These are phyloP conservation scores for Phialemonium atrogriseum DNA, from an alignment of 2,329 filamentous ascomycete genomes.

Conservation along the genomic window DNA sequence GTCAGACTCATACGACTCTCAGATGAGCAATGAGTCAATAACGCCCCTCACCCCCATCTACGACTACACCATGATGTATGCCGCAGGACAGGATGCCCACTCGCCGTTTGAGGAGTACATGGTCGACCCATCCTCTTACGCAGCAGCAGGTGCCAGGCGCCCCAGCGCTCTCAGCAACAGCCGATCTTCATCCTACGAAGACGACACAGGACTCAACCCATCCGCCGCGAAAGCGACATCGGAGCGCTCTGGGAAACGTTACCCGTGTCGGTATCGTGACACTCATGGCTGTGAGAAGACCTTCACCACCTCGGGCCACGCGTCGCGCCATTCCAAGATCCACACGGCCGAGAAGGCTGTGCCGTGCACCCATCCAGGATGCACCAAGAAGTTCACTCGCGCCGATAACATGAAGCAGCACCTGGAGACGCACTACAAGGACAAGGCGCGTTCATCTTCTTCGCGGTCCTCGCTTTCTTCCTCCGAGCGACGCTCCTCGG, in stretches of 20 bases:
- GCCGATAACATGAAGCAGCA: conserved; percentile 88
- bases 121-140: conserved; percentile 19
- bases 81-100: conserved; percentile 8
- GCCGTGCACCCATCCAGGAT: conserved; percentile 57
- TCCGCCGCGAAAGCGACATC: conserved; percentile 9
- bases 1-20: conserved; percentile 54
- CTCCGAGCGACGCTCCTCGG: conserved; percentile 16
- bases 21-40: conserved; percentile 43
- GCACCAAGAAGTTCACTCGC: conserved; percentile 72
- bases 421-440: conserved; percentile 65
- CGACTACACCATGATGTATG: conserved; percentile 12
- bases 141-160: conserved; percentile 25
- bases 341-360: conserved; percentile 76
- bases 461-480: conserved; percentile 15
- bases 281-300: conserved; percentile 66
- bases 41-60: conserved; percentile 49
- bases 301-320: conserved; percentile 77
- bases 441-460: conserved; percentile 40
- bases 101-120: conserved; percentile 27
- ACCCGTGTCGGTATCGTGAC: conserved; percentile 66
- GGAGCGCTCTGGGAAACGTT: conserved; percentile 53
- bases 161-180: conserved; percentile 33
- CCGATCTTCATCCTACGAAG: conserved; percentile 42
- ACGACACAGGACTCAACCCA: conserved; percentile 35
- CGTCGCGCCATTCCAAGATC: conserved; percentile 78